A percentile compares a stretch with the other conserved stretches of the same genome.
phyloP scores from a whole-genome alignment of 2,329 filamentous ascomycete genomes.

The Pleurostoma richardsiae region DNA sequence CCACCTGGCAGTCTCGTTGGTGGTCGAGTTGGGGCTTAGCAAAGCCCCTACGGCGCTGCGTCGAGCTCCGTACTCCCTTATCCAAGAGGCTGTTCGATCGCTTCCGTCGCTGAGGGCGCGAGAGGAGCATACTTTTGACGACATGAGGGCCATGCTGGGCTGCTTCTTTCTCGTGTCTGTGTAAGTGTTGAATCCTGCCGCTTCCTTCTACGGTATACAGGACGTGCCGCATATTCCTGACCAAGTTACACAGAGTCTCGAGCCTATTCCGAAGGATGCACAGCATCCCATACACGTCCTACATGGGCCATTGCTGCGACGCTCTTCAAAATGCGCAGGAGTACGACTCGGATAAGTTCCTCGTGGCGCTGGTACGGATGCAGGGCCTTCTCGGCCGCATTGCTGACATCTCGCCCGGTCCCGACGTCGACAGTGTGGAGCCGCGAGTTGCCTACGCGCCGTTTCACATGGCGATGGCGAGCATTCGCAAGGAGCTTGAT shows the following conservation, averaged over 20 bases:
- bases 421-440: slow-evolving; percentile 8
- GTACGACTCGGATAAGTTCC: slow-evolving; percentile 22
- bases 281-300: slow-evolving; percentile 22
- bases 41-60: slow-evolving; percentile 15
- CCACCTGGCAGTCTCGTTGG: slow-evolving; percentile 30
- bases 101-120: not conserved
- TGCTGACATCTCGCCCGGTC: slow-evolving; percentile 16
- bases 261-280: slow-evolving; percentile 24
- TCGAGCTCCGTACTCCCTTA: slow-evolving; percentile 18
- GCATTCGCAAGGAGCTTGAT: slow-evolving; percentile 25
- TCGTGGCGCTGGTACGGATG: slow-evolving; percentile 25
- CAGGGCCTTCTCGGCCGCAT: slow-evolving; percentile 25
- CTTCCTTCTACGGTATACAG: not conserved
- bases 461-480: slow-evolving; percentile 25
- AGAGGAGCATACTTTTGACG: slow-evolving; percentile 21
- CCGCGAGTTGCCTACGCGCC: slow-evolving; percentile 15
- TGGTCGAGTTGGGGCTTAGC: slow-evolving; percentile 31
- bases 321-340: slow-evolving; percentile 18
- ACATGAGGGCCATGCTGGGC: slow-evolving; percentile 33
- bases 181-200: slow-evolving; percentile 11
- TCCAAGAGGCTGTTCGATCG: slow-evolving; percentile 22
- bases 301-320: slow-evolving; percentile 28
- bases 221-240: not conserved
- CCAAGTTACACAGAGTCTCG: slow-evolving; percentile 11
- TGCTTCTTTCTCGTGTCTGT: slow-evolving; percentile 30